Evolutionary conservation across 2,329 filamentous ascomycete species (phyloP).

Genomic region (Huntiella savannae): DNA sequence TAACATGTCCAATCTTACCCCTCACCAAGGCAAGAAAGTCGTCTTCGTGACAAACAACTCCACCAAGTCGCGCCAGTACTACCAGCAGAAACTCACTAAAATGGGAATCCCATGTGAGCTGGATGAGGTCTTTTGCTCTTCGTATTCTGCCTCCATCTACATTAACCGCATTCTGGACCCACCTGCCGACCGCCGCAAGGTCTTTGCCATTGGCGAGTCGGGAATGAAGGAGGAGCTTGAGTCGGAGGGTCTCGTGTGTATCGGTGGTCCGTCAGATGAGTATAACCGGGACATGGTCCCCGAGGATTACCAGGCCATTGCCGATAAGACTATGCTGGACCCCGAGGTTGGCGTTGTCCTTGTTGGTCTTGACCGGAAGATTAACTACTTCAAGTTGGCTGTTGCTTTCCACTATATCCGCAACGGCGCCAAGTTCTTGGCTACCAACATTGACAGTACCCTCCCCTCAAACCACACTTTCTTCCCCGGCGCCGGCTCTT

Average conservation of each 20-base stretch:
- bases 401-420: slow-evolving; percentile 73
- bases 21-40: slow-evolving; percentile 55
- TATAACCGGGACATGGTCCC: slow-evolving; percentile 61
- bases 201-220: slow-evolving; percentile 79
- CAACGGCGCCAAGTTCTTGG: slow-evolving; percentile 67
- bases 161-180: slow-evolving; percentile 81
- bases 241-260: slow-evolving; percentile 57
- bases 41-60: slow-evolving; percentile 99
- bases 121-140: slow-evolving; percentile 89
- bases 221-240: slow-evolving; percentile 80
- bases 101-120: slow-evolving; percentile 63
- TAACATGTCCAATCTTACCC: not conserved
- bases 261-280: slow-evolving; percentile 70
- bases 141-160: slow-evolving; percentile 90
- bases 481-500: slow-evolving; percentile 80
- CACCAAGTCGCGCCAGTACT: slow-evolving; percentile 83
- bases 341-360: slow-evolving; percentile 80
- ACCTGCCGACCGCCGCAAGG: slow-evolving; percentile 64
- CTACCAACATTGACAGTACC: slow-evolving; percentile 84
- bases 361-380: slow-evolving; percentile 77
- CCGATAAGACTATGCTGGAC: slow-evolving; percentile 58
- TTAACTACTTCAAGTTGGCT: slow-evolving; percentile 85
- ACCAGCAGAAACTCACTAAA: slow-evolving; percentile 71
- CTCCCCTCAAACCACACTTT: slow-evolving; percentile 64
- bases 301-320: slow-evolving; percentile 62